Evolutionary conservation across 139 green algal genomes (phyloP).

Genomic region (Chlorella sorokiniana): DNA sequence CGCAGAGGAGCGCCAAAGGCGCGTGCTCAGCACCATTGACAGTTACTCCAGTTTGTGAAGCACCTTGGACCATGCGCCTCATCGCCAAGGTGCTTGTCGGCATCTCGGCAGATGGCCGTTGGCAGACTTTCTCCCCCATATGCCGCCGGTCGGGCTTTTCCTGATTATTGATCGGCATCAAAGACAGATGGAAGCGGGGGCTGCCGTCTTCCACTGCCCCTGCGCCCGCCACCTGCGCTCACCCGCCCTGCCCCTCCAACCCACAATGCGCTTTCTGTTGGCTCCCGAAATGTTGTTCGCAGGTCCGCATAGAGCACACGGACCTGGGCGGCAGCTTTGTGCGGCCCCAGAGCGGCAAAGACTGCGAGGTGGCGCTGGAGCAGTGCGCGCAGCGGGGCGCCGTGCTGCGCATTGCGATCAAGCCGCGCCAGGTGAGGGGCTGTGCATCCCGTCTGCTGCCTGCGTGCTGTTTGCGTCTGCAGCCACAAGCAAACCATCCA

Average conservation of each 20-base stretch:
- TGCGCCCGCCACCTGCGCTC: too few relatives aligned
- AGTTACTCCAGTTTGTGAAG: too few relatives aligned
- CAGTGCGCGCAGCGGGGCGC: slow-evolving; percentile 4
- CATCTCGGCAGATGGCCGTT: slow-evolving; percentile 16
- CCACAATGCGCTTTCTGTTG: background rate
- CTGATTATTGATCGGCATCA: too few relatives aligned
- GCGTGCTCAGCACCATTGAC: too few relatives aligned
- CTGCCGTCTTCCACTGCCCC: background rate
- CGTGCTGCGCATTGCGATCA: slow-evolving; percentile 7
- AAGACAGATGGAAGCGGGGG: too few relatives aligned
- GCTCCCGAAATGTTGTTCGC: background rate
- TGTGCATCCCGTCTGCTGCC: background rate
- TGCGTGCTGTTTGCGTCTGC: background rate
- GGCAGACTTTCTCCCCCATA: background rate
- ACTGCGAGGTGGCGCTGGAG: slow-evolving; percentile 25
- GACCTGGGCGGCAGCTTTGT: slow-evolving; percentile 34
- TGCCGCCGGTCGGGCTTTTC: background rate
- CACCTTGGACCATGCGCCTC: background rate
- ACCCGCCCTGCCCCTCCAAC: too few relatives aligned
- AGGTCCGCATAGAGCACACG: slow-evolving; percentile 43
- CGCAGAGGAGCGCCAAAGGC: too few relatives aligned
- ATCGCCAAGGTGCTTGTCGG: slow-evolving; percentile 5
- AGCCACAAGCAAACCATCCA: background rate
- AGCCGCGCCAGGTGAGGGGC: slow-evolving; percentile 4
- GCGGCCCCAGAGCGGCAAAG: slow-evolving; percentile 30